Base-by-base conservation (phyloP, 208 protist genomes). In the Baffinella frigidus region DNA sequence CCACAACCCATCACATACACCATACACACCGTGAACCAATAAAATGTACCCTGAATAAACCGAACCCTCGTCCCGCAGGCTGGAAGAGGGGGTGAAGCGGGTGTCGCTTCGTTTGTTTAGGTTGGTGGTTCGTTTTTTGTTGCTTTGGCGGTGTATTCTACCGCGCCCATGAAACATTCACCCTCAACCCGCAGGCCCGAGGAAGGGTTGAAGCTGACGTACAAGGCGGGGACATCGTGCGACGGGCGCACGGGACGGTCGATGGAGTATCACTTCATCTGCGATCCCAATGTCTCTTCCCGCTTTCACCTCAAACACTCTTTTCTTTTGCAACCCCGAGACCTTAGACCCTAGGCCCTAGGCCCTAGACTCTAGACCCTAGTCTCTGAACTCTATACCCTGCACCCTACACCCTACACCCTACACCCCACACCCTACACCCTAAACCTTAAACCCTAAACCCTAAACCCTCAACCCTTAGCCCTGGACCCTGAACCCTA, bases 211-310 rank as follows among this genome's bases (percentile, higher is more conserved):
- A 87, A 87, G 77, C 44, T 87, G 27, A 87, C 77, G 5, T 87
- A 87, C 44, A 44, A 14, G 14, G 77, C 77, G 33, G 77, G 77
- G 39, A 87, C 77, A 4, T n/a, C 45, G 35, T 87, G 77, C 20
- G 71, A 80, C 41, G 71, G 39, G 30, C 36, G 43, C 3, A 80
- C 71, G 36, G 77, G 44, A 0, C 45, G 77, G 50, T 87, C 77
- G 7, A 87, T 87, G 48, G 77, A 87, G 36, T 87, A 87, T 35
- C 77, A 87, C 39, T 87, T 87, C 39, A 87, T 87, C 39, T 87
- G 77, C 39, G 77, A 87, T 41, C 77, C 77, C 33, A 11, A 87
- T 33, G 38, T 87, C 77, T 48, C 39, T 35, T 30, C 11, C 36
- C n/a, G 43, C 39, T 36, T 41, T 24, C 27, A 5, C 71, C 17